Percentiles rank a stretch among this genome's conserved stretches.
Conservation (phyloP, 352 stramenopile genomes). For the Globisporangium cederbergense region DNA sequence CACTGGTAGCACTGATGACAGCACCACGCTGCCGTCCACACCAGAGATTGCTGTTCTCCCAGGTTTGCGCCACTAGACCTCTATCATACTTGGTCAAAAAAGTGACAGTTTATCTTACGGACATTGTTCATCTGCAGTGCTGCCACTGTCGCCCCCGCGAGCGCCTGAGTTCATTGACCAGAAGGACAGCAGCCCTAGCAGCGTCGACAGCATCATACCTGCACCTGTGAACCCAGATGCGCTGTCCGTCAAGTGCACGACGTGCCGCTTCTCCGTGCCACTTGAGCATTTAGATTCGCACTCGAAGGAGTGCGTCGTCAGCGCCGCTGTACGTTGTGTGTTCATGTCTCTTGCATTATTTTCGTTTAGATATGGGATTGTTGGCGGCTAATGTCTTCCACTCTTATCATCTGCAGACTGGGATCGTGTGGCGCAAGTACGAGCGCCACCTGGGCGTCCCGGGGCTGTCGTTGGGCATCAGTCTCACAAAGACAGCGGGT, state of each 20-base stretch:
- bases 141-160: constrained; percentile 1
- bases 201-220: neutral
- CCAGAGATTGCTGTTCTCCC: neutral
- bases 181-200: neutral
- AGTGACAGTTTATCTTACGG: neutral
- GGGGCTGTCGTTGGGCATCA: constrained; percentile 57
- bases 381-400: constrained; percentile 2
- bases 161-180: neutral
- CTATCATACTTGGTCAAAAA: neutral
- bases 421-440: constrained; percentile 58
- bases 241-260: constrained; percentile 67
- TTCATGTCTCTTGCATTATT: neutral
- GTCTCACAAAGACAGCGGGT: constrained; percentile 58
- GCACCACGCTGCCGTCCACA: neutral
- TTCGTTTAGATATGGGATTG: neutral
- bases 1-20: constrained; percentile 6
- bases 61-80: neutral
- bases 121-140: neutral
- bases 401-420: constrained; percentile 16
- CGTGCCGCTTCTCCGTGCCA: constrained; percentile 41
- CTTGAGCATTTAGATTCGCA: constrained; percentile 58
- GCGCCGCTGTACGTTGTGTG: constrained; percentile 28
- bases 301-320: constrained; percentile 55
- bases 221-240: constrained; percentile 5
- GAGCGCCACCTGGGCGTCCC: constrained; percentile 44